Conservation (phyloP, 495 filamentous ascomycete genomes). For the Lepraria neglecta region DNA sequence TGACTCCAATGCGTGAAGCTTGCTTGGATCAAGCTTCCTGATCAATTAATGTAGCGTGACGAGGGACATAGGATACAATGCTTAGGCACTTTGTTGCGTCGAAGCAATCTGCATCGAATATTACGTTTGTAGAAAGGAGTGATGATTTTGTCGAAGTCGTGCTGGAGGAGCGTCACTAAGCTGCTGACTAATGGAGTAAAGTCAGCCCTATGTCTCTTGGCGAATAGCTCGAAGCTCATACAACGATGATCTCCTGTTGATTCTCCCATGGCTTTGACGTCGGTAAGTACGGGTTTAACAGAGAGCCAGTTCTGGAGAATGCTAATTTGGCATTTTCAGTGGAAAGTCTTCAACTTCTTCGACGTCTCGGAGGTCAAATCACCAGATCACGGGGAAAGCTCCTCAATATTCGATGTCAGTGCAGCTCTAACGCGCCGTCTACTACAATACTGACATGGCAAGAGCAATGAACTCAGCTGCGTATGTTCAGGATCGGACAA, state of each 20-base stretch:
- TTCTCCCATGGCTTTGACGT: slow-evolving; percentile 32
- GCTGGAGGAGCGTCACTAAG: too few relatives aligned
- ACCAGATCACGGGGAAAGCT: slow-evolving; percentile 60
- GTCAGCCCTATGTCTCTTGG: background rate
- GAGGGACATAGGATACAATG: too few relatives aligned
- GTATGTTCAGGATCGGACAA: slow-evolving; percentile 84
- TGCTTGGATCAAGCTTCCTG: too few relatives aligned
- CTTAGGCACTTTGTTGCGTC: too few relatives aligned
- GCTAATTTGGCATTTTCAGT: slow-evolving; percentile 46
- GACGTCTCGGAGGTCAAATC: slow-evolving; percentile 80
- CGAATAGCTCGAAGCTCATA: background rate
- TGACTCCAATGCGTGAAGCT: too few relatives aligned
- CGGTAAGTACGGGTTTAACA: slow-evolving; percentile 23
- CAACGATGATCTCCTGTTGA: background rate
- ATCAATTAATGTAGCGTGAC: too few relatives aligned
- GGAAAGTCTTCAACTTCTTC: slow-evolving; percentile 99
- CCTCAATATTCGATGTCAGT: slow-evolving; percentile 55
- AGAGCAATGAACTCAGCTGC: slow-evolving; percentile 56
- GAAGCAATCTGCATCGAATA: too few relatives aligned
- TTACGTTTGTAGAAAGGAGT: too few relatives aligned
- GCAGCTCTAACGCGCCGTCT: slow-evolving; percentile 39
- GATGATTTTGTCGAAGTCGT: too few relatives aligned
- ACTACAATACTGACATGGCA: slow-evolving; percentile 25
- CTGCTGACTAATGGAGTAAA: too few relatives aligned
- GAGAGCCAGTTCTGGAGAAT: background rate